Evolutionary conservation across 345 rosid species (phyloP), one percentile per base, ranked within the genome.

Genomic region (Carallia pectinifolia): DNA sequence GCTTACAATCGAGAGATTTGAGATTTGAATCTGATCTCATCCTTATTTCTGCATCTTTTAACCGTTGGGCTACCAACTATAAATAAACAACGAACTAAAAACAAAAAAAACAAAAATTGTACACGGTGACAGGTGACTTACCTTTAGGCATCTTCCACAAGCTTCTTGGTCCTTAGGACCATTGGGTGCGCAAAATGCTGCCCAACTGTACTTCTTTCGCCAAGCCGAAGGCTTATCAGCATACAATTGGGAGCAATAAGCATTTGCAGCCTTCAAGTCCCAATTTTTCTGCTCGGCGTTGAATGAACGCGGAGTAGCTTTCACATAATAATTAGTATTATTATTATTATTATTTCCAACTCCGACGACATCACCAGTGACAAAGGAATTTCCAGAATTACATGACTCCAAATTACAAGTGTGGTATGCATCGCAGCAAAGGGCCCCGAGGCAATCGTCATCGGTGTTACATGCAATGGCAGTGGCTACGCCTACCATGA

Each of bases 201-300:
- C 81, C 92, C 92, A 84, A 3, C 92, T 89, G 44, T 85, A 80
- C 64, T 71, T 85, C 6, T 62, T 74, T 13, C 97, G 81, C 97
- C 94, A 85, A 6, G 69, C 65, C 47, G 81, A 54, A 1, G 91
- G 88, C 54, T 83, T 1, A 8, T 40, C 13, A 40, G 47, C 47
- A 1, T 40, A 8, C 47, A 12, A 9, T 38, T 6, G 6, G 44
- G 44, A 6, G 44, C 44, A 38, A 38, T 38, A 89, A 23, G 85
- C 88, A 65, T 87, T 77, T 3, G 65, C 91, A 0, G 82, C 71
- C 13, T 10, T 73, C 79, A 85, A 67, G 62, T 83, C 74, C 92
- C 94, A 87, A 0, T 76, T 73, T n/a, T 64, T 71, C 27, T 81
- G 76, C 39, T 59, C 72, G 5, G 90, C 87, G 12, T 86, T 70